Percentiles rank a stretch among this genome's conserved stretches.
These are phyloP conservation scores for Brassica carinata DNA, from an alignment of 345 rosid genomes.

Conservation along the genomic window DNA sequence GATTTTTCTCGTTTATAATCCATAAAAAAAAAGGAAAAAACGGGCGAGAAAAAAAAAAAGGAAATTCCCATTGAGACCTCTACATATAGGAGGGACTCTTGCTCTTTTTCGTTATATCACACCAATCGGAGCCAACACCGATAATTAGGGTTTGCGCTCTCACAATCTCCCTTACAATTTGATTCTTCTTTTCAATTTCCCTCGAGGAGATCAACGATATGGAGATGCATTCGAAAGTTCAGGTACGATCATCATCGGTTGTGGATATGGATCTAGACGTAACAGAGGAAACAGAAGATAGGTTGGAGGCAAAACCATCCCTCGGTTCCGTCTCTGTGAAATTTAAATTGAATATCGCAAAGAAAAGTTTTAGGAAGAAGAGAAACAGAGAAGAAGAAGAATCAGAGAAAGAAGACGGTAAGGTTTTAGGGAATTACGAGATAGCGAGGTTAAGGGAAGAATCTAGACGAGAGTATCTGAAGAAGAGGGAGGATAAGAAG, in stretches of 20 bases:
- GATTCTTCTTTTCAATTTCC: not conserved
- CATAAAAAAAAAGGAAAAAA: not conserved
- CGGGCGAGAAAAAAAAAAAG: not conserved
- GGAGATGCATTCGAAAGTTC: constrained; percentile 4
- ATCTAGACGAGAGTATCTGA: constrained; percentile 26
- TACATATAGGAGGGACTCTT: not conserved
- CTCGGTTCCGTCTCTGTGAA: constrained; percentile 10
- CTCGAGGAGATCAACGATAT: constrained; percentile 10
- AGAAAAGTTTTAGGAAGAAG: constrained; percentile 19
- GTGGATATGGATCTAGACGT: constrained; percentile 9
- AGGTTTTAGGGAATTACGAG: constrained; percentile 1
- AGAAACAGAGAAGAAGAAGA: not conserved
- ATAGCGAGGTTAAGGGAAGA: constrained; percentile 2
- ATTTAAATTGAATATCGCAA: not conserved
- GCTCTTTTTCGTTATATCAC: not conserved
- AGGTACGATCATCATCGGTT: constrained; percentile 15
- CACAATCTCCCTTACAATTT: not conserved
- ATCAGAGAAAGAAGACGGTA: not conserved
- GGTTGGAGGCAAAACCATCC: not conserved
- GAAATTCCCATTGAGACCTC: not conserved
- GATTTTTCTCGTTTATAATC: not conserved
- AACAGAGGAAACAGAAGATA: constrained; percentile 13
- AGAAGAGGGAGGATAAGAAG: constrained; percentile 16
- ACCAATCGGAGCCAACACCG: not conserved
- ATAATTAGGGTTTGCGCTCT: constrained; percentile 15